phyloP scores from a whole-genome alignment of 345 rosid genomes.

The Barbarea vulgaris region DNA sequence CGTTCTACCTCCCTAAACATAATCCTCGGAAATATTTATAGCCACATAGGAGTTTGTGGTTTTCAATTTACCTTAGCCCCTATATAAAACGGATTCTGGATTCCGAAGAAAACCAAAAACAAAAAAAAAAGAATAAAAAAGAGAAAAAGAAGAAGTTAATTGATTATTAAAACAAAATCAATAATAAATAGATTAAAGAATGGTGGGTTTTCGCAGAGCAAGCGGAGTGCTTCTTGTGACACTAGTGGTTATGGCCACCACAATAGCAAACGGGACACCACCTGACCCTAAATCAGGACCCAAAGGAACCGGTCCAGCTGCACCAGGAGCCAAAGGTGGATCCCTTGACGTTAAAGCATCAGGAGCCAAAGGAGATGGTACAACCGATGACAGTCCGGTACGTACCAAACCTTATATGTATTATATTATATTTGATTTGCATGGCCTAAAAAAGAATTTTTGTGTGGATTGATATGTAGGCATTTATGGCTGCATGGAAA shows the following conservation, averaged over 20 bases:
- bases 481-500: conserved; percentile 44
- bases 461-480: conserved; percentile 38
- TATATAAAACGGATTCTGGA: conserved; percentile 20
- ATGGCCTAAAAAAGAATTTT: neutral
- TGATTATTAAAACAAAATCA: neutral
- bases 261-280: conserved; percentile 15
- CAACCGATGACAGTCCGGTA: conserved; percentile 46
- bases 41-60: conserved; percentile 16
- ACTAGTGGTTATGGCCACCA: conserved; percentile 22
- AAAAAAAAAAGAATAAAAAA: neutral
- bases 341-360: conserved; percentile 34
- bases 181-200: neutral
- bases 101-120: neutral
- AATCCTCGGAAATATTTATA: conserved; percentile 13
- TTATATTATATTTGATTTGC: neutral
- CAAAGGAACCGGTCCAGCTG: neutral
- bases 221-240: neutral
- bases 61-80: neutral
- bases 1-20: no score
- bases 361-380: conserved; percentile 46
- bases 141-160: no score
- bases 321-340: neutral
- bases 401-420: neutral
- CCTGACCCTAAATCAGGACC: neutral
- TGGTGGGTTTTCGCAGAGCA: conserved; percentile 21